A percentile compares a stretch with the other conserved stretches of the same genome.
Conservation (phyloP, 345 rosid genomes). For the Noccaea bulbosa region DNA sequence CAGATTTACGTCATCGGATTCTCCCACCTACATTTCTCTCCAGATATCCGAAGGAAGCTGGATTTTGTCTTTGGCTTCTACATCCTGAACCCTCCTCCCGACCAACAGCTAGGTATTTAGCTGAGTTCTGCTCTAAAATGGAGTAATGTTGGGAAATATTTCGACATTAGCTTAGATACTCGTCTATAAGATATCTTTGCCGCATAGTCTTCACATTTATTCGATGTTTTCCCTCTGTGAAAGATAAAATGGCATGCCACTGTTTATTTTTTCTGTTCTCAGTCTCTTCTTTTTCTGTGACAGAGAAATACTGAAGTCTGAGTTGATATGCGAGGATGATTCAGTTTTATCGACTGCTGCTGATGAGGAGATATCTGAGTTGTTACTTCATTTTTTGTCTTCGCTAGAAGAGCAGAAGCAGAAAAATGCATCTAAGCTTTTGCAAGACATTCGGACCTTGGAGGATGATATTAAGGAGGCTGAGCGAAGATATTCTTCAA, state of each 20-base stretch:
- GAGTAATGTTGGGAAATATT: not conserved
- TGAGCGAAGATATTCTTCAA: conserved; percentile 52
- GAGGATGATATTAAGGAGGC: conserved; percentile 79
- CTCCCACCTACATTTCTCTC: conserved; percentile 73
- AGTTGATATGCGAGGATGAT: conserved; percentile 52
- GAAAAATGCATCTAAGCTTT: conserved; percentile 64
- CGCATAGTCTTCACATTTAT: conserved; percentile 3
- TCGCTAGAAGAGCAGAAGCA: conserved; percentile 62
- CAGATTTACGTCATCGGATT: conserved; percentile 60
- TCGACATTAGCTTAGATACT: not conserved
- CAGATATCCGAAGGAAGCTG: conserved; percentile 66
- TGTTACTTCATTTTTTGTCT: conserved; percentile 67
- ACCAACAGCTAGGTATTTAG: conserved; percentile 71
- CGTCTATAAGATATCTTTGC: conserved; percentile 22
- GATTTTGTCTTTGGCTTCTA: conserved; percentile 84
- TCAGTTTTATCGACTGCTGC: conserved; percentile 41
- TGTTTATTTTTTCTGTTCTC: conserved; percentile 30
- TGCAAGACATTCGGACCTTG: conserved; percentile 57
- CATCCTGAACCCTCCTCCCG: conserved; percentile 77
- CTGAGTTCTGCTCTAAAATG: conserved; percentile 17
- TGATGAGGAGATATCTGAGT: conserved; percentile 62
- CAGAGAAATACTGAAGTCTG: conserved; percentile 90
- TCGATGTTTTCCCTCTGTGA: conserved; percentile 4
- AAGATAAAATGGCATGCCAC: conserved; percentile 14
- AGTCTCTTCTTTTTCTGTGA: conserved; percentile 29